Evolutionary conservation across 805 yeast species (phyloP), one percentile per base, ranked within the genome.

Genomic region (Candida insectorum): DNA sequence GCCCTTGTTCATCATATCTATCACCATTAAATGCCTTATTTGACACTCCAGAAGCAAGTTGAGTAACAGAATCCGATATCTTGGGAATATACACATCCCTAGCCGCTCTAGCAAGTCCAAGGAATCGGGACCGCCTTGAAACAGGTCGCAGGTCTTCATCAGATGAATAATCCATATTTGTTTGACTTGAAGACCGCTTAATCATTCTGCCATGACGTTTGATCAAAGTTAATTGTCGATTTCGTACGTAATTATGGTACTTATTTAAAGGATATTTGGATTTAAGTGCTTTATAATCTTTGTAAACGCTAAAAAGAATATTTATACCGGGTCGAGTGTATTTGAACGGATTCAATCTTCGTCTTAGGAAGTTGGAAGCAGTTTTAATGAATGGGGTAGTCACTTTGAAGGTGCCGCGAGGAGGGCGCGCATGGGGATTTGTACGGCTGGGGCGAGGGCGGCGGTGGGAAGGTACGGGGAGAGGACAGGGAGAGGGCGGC

Each of bases 61-160:
- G 77, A 2, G 74, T 48, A 16, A 77, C 65, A 0, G 77, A 65
- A 11, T 66, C 66, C 1, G 77, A 58, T 16, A 75, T 33, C 5
- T 65, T 58, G 4, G 81, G 82, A n/a, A 77, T 64, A 45, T 77
- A 77, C 1, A 69, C 66, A 39, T 77, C 81, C 44, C 75, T 65
- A 7, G 83, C 76, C 4, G 73, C 69, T 39, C 62, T 71, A 39
- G 80, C 72, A 26, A 77, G 50, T 15, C 77, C 79, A 24, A 61
- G 47, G 17, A 78, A 47, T 25, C 73, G 55, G 45, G 67, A 77
- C 21, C 80, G 60, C 40, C 67, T 62, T 2, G 64, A 57, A 23
- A 25, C 24, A 12, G 8, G 10, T 10, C n/a, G n/a, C 18, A 12
- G n/a, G n/a, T 16, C 22, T 24, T 15, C 18, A 19, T 28, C 29